Percentiles rank a stretch among this genome's conserved stretches.
Evolutionary conservation across 768 basidiomycete genomes (phyloP).

Genomic region (Albatrellus ellisii): DNA sequence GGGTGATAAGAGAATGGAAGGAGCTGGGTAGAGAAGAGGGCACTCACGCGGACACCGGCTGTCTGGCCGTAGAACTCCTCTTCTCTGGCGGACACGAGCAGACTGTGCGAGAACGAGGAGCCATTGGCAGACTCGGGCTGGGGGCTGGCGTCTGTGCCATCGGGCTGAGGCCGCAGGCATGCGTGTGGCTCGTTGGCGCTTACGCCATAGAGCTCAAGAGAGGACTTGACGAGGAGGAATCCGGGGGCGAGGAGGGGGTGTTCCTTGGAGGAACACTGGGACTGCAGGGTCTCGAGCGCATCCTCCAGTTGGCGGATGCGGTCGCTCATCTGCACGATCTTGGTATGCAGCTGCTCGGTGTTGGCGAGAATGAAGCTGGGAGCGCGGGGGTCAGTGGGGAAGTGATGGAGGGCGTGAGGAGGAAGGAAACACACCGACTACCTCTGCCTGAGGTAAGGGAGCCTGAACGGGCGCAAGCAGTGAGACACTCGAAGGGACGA

Average conservation of each 20-base stretch:
- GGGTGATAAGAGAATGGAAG: too few relatives aligned
- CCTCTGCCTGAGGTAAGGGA: constrained; percentile 3
- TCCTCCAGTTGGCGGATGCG: constrained; percentile 13
- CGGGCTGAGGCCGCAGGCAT: neutral
- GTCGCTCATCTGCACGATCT: constrained; percentile 12
- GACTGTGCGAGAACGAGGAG: too few relatives aligned
- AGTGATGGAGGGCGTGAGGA: neutral
- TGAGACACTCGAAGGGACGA: too few relatives aligned
- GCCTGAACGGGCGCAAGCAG: neutral
- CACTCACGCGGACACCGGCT: neutral
- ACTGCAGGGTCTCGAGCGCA: constrained; percentile 4
- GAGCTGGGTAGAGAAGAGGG: too few relatives aligned
- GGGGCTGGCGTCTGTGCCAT: neutral
- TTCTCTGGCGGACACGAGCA: neutral
- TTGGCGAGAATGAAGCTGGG: constrained; percentile 13
- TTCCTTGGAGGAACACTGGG: neutral
- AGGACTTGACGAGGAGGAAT: neutral
- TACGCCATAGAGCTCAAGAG: neutral
- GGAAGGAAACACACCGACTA: neutral
- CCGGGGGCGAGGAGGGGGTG: constrained; percentile 1
- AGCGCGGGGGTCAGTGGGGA: neutral
- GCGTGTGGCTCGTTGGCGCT: too few relatives aligned
- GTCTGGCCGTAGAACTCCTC: neutral
- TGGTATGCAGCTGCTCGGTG: constrained; percentile 14
- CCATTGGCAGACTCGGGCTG: neutral